Conservation (phyloP, 2,329 filamentous ascomycete genomes). For the Arthrobotrys megalospora region DNA sequence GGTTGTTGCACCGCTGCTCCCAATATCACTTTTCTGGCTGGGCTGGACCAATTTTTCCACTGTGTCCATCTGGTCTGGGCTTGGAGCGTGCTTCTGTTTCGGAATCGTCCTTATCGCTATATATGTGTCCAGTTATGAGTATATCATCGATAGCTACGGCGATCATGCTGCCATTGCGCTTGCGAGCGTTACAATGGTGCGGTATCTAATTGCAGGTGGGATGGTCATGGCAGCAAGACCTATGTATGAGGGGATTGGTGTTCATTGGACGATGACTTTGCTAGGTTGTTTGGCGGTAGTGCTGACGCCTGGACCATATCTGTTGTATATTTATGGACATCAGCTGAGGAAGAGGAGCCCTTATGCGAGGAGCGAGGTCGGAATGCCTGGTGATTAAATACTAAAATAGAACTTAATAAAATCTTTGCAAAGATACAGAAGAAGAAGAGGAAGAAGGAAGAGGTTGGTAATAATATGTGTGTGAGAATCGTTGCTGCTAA, state of each 20-base stretch:
- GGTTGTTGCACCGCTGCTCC: slow-evolving; percentile 70
- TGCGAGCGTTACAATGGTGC: slow-evolving; percentile 66
- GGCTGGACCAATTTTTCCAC: slow-evolving; percentile 71
- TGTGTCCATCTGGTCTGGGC: slow-evolving; percentile 72
- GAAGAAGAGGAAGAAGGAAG: no score
- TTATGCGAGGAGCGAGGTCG: slow-evolving; percentile 27
- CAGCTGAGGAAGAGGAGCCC: slow-evolving; percentile 21
- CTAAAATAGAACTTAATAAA: no score
- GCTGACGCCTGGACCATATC: slow-evolving; percentile 66
- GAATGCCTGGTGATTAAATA: not conserved
- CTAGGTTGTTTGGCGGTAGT: slow-evolving; percentile 66
- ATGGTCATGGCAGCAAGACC: slow-evolving; percentile 68
- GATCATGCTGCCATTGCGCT: slow-evolving; percentile 69
- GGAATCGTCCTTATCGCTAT: slow-evolving; percentile 71
- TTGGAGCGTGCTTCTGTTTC: slow-evolving; percentile 71
- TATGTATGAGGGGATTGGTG: slow-evolving; percentile 68
- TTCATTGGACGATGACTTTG: slow-evolving; percentile 69
- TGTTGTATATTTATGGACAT: slow-evolving; percentile 66
- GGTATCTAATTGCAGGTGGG: slow-evolving; percentile 67
- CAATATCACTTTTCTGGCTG: slow-evolving; percentile 74
- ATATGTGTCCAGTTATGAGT: slow-evolving; percentile 72
- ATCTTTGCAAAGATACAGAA: no score
- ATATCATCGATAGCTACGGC: slow-evolving; percentile 74
- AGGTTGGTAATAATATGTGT: no score
- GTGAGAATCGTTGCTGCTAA: no score